Conservation (phyloP, 208 protist genomes). For the Leishmania major region DNA sequence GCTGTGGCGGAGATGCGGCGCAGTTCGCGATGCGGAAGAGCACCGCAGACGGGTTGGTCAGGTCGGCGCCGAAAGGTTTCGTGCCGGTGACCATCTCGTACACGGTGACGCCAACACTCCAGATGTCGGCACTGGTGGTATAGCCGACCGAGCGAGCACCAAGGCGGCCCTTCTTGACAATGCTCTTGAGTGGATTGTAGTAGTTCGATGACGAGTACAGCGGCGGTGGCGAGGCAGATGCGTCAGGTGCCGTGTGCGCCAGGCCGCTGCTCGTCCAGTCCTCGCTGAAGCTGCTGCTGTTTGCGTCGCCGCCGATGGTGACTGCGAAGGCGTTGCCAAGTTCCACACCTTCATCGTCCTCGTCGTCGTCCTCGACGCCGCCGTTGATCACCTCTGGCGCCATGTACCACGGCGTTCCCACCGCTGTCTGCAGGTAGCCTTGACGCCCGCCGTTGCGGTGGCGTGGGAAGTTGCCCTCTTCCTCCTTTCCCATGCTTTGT, state of each 20-base stretch:
- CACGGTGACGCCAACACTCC: constrained; percentile 83
- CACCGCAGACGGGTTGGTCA: constrained; percentile 66
- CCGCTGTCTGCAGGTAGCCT: constrained; percentile 67
- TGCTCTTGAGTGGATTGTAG: constrained; percentile 46
- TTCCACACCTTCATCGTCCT: constrained; percentile 33
- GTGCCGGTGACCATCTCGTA: constrained; percentile 85
- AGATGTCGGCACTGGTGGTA: constrained; percentile 83
- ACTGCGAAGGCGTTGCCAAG: background rate
- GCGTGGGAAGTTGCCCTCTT: background rate
- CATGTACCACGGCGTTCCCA: constrained; percentile 94
- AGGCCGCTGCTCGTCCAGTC: constrained; percentile 16
- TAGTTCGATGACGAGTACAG: constrained; percentile 24
- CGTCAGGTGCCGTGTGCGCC: background rate
- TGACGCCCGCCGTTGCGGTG: constrained; percentile 9
- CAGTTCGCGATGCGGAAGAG: constrained; percentile 69
- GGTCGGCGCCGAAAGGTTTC: constrained; percentile 67
- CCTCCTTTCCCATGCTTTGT: background rate
- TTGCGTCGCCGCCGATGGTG: background rate
- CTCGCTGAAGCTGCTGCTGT: constrained; percentile 9
- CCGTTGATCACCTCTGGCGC: constrained; percentile 89
- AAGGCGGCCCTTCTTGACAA: constrained; percentile 24
- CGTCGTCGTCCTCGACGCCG: constrained; percentile 43
- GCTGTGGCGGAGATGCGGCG: constrained; percentile 47
- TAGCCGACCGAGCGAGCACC: constrained; percentile 44
- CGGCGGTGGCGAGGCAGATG: background rate